Conservation (phyloP, 139 green algal genomes). For the Volvox africanus region DNA sequence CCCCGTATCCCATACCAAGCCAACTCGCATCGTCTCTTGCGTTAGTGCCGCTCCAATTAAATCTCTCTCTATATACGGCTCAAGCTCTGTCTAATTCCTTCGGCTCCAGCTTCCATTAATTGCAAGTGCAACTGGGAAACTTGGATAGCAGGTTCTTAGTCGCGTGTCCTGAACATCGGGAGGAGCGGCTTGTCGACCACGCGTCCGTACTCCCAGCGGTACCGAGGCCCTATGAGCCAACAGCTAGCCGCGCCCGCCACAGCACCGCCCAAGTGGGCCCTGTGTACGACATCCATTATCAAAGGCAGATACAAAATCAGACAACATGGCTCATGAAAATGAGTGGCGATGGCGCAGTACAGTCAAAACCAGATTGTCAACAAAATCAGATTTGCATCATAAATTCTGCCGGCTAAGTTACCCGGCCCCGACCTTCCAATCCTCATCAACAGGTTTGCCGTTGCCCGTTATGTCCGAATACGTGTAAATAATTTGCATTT, state of each 20-base stretch:
- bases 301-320: neutral
- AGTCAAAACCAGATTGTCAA: neutral
- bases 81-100: no score
- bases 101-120: no score
- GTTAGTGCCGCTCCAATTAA: no score
- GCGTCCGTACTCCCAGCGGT: slow-evolving; percentile 24
- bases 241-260: slow-evolving; percentile 4
- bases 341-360: neutral
- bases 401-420: neutral
- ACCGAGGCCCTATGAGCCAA: slow-evolving; percentile 28
- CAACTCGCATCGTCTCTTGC: no score
- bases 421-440: no score
- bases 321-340: neutral
- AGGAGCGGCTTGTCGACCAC: slow-evolving; percentile 8
- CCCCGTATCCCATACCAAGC: no score
- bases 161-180: neutral
- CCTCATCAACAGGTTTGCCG: no score
- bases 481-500: neutral
- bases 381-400: neutral
- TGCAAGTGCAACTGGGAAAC: no score
- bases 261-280: slow-evolving; percentile 30
- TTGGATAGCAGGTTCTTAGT: neutral
- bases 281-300: neutral
- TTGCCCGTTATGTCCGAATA: no score
- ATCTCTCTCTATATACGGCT: no score